A percentile compares a stretch with the other conserved stretches of the same genome.
phyloP scores from a whole-genome alignment of 1,284 basidiomycete species.

The Wallemia hederae region DNA sequence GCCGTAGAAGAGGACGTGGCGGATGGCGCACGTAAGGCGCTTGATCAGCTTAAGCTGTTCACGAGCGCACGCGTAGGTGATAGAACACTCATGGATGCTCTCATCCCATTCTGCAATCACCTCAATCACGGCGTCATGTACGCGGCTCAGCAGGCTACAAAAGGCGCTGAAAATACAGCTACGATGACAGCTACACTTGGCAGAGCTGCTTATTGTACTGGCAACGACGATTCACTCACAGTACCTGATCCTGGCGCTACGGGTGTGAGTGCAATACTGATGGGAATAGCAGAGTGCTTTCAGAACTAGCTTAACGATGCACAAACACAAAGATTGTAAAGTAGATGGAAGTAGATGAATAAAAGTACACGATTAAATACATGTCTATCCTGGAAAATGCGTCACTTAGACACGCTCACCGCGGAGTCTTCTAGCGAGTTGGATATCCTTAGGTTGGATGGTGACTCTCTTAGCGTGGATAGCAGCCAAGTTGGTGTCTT shows the following conservation, averaged over 20 bases:
- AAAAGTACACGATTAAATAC: background rate
- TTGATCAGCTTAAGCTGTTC: slow-evolving; percentile 18
- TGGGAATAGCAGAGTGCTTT: background rate
- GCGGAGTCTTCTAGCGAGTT: slow-evolving; percentile 28
- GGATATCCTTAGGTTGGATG: slow-evolving; percentile 20
- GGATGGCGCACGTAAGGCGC: slow-evolving; percentile 12
- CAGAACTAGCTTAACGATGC: background rate
- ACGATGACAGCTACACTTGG: slow-evolving; percentile 23
- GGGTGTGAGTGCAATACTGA: slow-evolving; percentile 15
- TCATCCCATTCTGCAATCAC: slow-evolving; percentile 21
- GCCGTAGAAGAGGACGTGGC: slow-evolving; percentile 7
- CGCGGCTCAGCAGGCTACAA: slow-evolving; percentile 17
- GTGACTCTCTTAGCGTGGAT: slow-evolving; percentile 75
- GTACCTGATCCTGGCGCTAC: slow-evolving; percentile 28
- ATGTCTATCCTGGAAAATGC: background rate
- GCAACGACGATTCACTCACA: slow-evolving; percentile 11
- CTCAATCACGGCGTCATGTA: slow-evolving; percentile 14
- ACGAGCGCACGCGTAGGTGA: slow-evolving; percentile 27
- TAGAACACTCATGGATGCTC: slow-evolving; percentile 26
- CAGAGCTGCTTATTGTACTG: slow-evolving; percentile 21
- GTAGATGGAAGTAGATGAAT: background rate
- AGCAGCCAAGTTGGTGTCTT: slow-evolving; percentile 31
- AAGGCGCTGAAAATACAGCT: slow-evolving; percentile 23
- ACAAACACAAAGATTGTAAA: background rate
- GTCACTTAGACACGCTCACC: slow-evolving; percentile 29